These are phyloP conservation scores for Trametes cingulata DNA, from an alignment of 768 basidiomycete species.

Conservation along the genomic window DNA sequence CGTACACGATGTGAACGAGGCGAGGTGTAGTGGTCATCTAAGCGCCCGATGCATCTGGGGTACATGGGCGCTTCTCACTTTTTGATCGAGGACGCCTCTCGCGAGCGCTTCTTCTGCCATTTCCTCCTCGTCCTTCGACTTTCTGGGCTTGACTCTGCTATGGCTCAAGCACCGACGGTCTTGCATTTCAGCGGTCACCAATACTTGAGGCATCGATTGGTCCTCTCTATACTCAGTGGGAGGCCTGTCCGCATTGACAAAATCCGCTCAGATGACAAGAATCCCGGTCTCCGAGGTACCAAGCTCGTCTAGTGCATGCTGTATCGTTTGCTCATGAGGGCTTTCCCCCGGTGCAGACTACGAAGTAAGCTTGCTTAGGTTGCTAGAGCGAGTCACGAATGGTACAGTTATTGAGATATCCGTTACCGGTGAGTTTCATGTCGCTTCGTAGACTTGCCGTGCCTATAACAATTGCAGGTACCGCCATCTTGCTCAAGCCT, in stretches of 20 bases:
- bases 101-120: background rate
- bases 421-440: constrained; percentile 68
- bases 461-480: constrained; percentile 53
- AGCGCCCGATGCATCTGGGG: constrained; percentile 9
- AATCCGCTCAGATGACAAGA: constrained; percentile 89
- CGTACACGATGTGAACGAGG: background rate
- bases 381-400: constrained; percentile 91
- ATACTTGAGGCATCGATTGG: constrained; percentile 79
- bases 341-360: constrained; percentile 57
- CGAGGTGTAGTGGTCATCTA: constrained; percentile 8
- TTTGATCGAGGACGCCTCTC: constrained; percentile 8
- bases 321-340: background rate
- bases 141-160: background rate
- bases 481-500: constrained; percentile 88
- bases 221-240: constrained; percentile 88
- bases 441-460: background rate
- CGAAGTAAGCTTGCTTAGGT: constrained; percentile 85
- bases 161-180: constrained; percentile 29
- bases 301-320: background rate
- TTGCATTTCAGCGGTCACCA: constrained; percentile 78
- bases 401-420: constrained; percentile 95
- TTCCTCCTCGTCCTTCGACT: background rate
- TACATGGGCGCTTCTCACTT: constrained; percentile 13
- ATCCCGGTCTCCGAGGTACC: constrained; percentile 89
- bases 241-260: constrained; percentile 81